A percentile compares a stretch with the other conserved stretches of the same genome.
Conservation (phyloP, 2,329 filamentous ascomycete species). For the Dendryphion nanum region DNA sequence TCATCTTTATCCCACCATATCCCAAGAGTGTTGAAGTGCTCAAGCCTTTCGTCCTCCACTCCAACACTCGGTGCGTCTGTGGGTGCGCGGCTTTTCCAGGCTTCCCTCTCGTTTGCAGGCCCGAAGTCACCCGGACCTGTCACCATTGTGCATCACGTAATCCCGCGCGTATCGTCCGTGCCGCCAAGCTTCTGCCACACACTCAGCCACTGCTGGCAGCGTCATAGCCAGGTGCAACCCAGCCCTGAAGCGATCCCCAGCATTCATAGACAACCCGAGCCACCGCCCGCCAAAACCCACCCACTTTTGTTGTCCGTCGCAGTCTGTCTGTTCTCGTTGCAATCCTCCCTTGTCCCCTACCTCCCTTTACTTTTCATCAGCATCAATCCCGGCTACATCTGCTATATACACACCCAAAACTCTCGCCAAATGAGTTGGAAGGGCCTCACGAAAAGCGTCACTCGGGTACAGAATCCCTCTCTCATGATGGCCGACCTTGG, state of each 20-base stretch:
- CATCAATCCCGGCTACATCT: too few relatives aligned
- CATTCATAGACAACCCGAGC: slow-evolving; percentile 7
- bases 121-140: too few relatives aligned
- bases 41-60: too few relatives aligned
- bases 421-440: slow-evolving; percentile 81
- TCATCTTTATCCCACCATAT: too few relatives aligned
- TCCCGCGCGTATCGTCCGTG: too few relatives aligned
- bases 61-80: too few relatives aligned
- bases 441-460: slow-evolving; percentile 87
- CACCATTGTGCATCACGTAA: too few relatives aligned
- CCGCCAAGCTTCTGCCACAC: slow-evolving; percentile 13
- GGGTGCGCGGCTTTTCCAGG: too few relatives aligned
- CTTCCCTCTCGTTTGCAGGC: too few relatives aligned
- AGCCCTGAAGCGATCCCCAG: slow-evolving; percentile 14
- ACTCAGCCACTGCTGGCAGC: slow-evolving; percentile 23
- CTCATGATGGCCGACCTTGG: slow-evolving; percentile 11
- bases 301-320: slow-evolving; percentile 8
- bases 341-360: slow-evolving; percentile 3
- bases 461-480: slow-evolving; percentile 62
- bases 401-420: too few relatives aligned
- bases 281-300: slow-evolving; percentile 7
- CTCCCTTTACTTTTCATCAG: slow-evolving; percentile 8
- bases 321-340: background rate
- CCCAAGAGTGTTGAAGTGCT: too few relatives aligned
- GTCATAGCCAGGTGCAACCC: slow-evolving; percentile 24